Evolutionary conservation across 192 early-diverging fungal species (phyloP).

Genomic region (Podila epigama): DNA sequence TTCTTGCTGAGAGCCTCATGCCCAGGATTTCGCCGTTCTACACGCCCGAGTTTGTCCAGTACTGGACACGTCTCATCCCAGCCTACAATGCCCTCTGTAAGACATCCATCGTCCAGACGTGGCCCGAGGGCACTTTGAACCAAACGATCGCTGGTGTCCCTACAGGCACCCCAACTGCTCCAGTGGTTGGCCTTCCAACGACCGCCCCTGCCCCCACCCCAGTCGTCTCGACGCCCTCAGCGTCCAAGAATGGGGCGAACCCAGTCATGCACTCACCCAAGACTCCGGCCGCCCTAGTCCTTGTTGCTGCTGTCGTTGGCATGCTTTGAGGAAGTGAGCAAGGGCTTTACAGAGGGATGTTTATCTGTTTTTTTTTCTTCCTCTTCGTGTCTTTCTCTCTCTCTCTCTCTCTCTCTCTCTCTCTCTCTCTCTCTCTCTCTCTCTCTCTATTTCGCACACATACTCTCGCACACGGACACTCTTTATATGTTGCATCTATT

Average conservation of each 20-base stretch:
- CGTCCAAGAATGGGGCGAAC: neutral
- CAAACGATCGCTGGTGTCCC: neutral
- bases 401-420: neutral
- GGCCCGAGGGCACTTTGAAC: constrained; percentile 25
- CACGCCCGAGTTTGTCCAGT: constrained; percentile 29
- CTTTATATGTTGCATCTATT: too few species aligned
- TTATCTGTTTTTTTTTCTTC: too few species aligned
- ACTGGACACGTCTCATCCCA: constrained; percentile 17
- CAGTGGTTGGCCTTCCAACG: neutral
- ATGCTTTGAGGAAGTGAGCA: neutral
- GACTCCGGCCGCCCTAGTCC: neutral
- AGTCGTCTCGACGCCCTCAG: neutral
- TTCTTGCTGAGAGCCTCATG: constrained; percentile 16
- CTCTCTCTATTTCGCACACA: too few species aligned
- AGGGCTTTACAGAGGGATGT: neutral
- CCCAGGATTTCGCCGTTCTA: constrained; percentile 15
- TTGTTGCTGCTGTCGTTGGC: neutral
- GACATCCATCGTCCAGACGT: constrained; percentile 20
- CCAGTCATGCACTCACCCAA: neutral
- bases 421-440: neutral
- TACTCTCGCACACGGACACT: too few species aligned
- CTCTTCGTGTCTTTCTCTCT: neutral
- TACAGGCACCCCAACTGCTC: neutral
- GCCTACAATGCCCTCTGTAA: constrained; percentile 19
- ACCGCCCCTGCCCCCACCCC: neutral